A percentile compares a stretch with the other conserved stretches of the same genome.
These are phyloP conservation scores for Viola odorata DNA, from an alignment of 345 rosid species.

Conservation along the genomic window DNA sequence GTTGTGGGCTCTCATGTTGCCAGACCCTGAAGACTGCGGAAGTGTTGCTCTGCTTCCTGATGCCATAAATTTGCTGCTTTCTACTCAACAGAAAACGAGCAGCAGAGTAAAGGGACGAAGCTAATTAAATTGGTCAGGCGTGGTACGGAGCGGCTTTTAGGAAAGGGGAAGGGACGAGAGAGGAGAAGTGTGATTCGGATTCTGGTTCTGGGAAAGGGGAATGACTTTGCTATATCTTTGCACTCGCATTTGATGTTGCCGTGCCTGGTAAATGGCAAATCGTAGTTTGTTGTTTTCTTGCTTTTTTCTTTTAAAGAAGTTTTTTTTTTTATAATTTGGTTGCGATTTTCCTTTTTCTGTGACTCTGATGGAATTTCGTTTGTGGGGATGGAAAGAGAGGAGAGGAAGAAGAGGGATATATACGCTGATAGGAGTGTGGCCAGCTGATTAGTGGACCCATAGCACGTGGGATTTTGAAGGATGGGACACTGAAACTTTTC, in stretches of 20 bases:
- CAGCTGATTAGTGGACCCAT: not conserved
- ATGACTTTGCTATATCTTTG: too few relatives aligned
- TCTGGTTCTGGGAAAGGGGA: not conserved
- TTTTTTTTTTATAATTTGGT: too few relatives aligned
- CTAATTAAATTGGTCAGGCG: not conserved
- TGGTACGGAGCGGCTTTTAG: not conserved
- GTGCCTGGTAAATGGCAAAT: too few relatives aligned
- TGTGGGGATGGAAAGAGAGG: not conserved
- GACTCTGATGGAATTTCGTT: too few relatives aligned
- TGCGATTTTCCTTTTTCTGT: too few relatives aligned
- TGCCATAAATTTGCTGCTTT: conserved; percentile 22
- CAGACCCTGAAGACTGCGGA: conserved; percentile 41
- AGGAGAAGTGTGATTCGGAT: not conserved
- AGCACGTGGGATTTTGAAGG: not conserved
- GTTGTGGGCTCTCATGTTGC: conserved; percentile 35
- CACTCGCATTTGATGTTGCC: too few relatives aligned
- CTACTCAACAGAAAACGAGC: not conserved
- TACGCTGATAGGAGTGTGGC: too few relatives aligned
- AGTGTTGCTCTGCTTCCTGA: conserved; percentile 27
- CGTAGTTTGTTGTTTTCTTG: too few relatives aligned
- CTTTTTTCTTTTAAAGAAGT: too few relatives aligned
- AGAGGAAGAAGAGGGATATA: not conserved
- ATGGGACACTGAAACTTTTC: not conserved
- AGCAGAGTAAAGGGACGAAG: not conserved
- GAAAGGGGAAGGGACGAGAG: not conserved